Conservation (phyloP, 805 yeast genomes). For the Monosporozyma siamensis region DNA sequence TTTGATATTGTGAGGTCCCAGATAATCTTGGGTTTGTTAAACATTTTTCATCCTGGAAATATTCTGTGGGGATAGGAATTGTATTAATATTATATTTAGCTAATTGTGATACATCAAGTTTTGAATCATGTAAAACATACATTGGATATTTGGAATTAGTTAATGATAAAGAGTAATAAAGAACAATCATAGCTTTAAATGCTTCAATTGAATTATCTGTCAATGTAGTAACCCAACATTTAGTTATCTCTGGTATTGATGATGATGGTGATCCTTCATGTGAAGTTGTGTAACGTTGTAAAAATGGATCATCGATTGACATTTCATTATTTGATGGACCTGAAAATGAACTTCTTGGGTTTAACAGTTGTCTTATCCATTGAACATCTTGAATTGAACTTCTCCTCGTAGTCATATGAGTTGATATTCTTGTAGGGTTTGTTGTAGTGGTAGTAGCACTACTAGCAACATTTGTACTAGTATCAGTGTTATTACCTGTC, state of each 20-base stretch:
- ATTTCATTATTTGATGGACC: constrained; percentile 19
- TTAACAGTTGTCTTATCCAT: constrained; percentile 26
- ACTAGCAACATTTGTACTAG: too few species aligned
- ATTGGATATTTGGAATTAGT: constrained; percentile 19
- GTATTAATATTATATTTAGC: constrained; percentile 6
- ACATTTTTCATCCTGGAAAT: neutral
- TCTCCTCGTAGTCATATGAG: constrained; percentile 13
- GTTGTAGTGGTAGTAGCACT: neutral
- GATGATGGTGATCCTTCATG: neutral
- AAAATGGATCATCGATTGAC: neutral
- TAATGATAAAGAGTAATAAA: constrained; percentile 17
- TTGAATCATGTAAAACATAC: constrained; percentile 16
- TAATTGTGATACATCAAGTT: constrained; percentile 12
- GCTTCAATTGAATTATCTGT: constrained; percentile 16
- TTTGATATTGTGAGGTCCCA: neutral
- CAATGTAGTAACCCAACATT: constrained; percentile 27
- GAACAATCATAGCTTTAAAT: constrained; percentile 18
- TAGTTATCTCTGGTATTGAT: neutral
- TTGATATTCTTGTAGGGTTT: neutral
- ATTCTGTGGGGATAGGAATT: constrained; percentile 5
- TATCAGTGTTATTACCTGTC: too few species aligned
- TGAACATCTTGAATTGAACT: constrained; percentile 28
- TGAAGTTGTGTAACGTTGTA: neutral
- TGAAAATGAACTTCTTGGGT: constrained; percentile 31
- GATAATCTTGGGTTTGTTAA: neutral